Evolutionary conservation across 345 rosid species (phyloP).

Genomic region (Linum tenue): DNA sequence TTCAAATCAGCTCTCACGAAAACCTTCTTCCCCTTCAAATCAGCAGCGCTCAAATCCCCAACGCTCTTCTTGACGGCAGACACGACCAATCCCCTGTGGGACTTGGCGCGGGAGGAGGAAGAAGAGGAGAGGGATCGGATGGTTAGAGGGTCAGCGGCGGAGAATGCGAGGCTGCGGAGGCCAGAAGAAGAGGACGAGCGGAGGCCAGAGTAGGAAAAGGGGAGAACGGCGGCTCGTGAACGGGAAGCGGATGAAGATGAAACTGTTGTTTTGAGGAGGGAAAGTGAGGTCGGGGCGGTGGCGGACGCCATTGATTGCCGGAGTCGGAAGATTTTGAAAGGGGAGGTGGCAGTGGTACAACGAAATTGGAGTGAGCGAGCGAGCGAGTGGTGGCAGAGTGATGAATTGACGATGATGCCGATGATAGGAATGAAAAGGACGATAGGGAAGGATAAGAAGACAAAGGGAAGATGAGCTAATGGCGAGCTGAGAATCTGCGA

Average conservation of each 20-base stretch:
- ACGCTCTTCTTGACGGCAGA: conserved; percentile 88
- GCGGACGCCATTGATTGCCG: neutral
- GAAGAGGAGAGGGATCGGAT: neutral
- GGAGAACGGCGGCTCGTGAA: neutral
- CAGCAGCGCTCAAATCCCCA: conserved; percentile 59
- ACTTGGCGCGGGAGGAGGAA: neutral
- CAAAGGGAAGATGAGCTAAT: too few relatives aligned
- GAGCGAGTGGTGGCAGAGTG: conserved; percentile 31
- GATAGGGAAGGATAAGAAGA: neutral
- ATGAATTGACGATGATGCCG: conserved; percentile 17
- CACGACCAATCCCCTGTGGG: neutral
- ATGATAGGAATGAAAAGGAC: conserved; percentile 23
- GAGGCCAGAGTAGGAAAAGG: neutral
- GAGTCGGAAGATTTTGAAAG: neutral
- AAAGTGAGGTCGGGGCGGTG: neutral
- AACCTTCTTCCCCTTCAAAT: conserved; percentile 90
- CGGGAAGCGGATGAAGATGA: neutral
- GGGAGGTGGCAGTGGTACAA: neutral
- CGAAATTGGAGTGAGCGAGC: neutral
- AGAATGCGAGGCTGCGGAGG: neutral
- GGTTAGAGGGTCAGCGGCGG: neutral
- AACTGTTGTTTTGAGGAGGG: conserved; percentile 4
- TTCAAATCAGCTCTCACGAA: conserved; percentile 90
- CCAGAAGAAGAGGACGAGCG: neutral
- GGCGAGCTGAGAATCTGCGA: too few relatives aligned